Evolutionary conservation across 2,329 filamentous ascomycete genomes (phyloP).

Genomic region (Xylariaceae sp.): DNA sequence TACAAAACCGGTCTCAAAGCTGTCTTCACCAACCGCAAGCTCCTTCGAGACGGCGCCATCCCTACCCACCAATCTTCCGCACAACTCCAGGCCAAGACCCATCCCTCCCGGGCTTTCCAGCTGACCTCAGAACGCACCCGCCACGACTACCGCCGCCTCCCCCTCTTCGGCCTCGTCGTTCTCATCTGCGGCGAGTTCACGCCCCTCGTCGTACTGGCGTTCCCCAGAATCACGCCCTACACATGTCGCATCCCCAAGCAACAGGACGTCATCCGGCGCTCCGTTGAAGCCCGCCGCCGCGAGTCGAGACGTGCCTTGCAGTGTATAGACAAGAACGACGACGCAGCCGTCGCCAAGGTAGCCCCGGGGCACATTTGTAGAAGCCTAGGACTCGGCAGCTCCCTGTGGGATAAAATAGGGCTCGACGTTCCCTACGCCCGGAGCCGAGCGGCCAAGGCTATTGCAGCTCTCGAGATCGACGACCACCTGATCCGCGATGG

Average conservation of each 20-base stretch:
- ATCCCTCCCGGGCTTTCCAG: conserved; percentile 56
- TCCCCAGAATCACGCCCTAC: conserved; percentile 70
- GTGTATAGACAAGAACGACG: conserved; percentile 18
- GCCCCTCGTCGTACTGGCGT: conserved; percentile 70
- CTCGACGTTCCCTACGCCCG: conserved; percentile 52
- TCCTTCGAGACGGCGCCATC: conserved; percentile 38
- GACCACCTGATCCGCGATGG: conserved; percentile 64
- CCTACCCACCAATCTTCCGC: conserved; percentile 22
- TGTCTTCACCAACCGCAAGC: conserved; percentile 65
- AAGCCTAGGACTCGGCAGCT: conserved; percentile 38
- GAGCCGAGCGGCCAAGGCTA: conserved; percentile 49
- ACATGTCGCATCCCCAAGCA: conserved; percentile 83
- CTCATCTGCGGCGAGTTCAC: conserved; percentile 83
- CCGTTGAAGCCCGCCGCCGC: conserved; percentile 51
- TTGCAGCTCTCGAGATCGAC: conserved; percentile 67
- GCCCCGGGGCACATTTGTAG: conserved; percentile 26
- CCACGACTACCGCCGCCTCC: conserved; percentile 74
- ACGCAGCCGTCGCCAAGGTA: background rate
- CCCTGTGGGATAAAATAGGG: conserved; percentile 50
- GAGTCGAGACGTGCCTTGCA: conserved; percentile 46
- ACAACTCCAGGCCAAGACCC: conserved; percentile 61
- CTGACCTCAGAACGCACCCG: conserved; percentile 49
- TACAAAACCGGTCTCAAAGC: conserved; percentile 83
- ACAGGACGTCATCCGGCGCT: conserved; percentile 53
- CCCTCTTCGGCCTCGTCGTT: conserved; percentile 73